Base-by-base conservation (phyloP, 495 filamentous ascomycete genomes). In the Penicillium subrubescens region DNA sequence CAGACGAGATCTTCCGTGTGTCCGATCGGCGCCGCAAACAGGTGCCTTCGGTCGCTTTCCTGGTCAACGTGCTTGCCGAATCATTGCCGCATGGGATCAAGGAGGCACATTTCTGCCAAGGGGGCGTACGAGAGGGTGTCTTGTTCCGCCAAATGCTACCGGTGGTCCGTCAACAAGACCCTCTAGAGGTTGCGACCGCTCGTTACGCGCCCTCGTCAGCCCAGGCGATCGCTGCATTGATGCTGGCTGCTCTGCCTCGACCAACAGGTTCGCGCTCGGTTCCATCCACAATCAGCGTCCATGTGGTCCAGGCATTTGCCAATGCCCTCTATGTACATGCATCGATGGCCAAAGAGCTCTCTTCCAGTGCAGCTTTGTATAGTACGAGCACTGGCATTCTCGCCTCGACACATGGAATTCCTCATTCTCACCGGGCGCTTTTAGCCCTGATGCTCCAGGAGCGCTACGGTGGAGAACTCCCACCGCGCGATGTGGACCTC, bases 61-160 rank as follows among this genome's bases (percentile, higher is more conserved):
- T 97, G 5, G 86, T 97, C 8, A 86, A 89, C 19, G 87, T 88
- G 4, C 80, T 97, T 8, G 79, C 88, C 15, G 81, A 85, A 14
- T 86, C 90, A 2, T 77, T 96, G 14, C 90, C 92, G 3, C 52
- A 75, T 54, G 78, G 77, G 21, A 92, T 97, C 65, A 84, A 83
- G 53, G 82, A 87, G 25, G 91, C 92, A 3, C 85, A 87, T 15
- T 97, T 97, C 77, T 94, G 92, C 69, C 88, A 92, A 67, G 94
- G 87, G 3, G 94, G 94, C 11, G 92, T 96, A 51, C 84, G 93
- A 29, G 94, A 97, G 74, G 94, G 94, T 0, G 84, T 88, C 2
- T 75, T 96, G 29, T 93, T 89, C 75, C 71, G 67, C 10, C 83
- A 88, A 73, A 87, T 83, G 59, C 82, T 96, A 17, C 82, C 86